Conservation (phyloP, 306 rosid genomes). For the Cicer cuneatum region DNA sequence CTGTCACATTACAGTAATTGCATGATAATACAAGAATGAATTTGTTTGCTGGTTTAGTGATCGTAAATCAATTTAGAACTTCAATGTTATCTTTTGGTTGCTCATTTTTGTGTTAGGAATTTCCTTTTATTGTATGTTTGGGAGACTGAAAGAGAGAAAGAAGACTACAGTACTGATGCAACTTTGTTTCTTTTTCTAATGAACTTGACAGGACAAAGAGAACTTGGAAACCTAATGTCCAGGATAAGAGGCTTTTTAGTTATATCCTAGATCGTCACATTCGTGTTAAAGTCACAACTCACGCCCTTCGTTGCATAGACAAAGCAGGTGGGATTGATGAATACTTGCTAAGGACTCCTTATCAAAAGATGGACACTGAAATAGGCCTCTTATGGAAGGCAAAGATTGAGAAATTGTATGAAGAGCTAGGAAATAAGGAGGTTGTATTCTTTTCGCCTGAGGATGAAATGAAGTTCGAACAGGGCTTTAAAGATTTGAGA, state of each 20-base stretch:
- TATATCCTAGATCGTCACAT: conserved; percentile 85
- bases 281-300: conserved; percentile 87
- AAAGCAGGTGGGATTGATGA: conserved; percentile 96
- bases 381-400: conserved; percentile 90
- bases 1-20: conserved; percentile 8
- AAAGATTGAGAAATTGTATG: conserved; percentile 78
- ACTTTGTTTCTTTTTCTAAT: conserved; percentile 43
- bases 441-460: conserved; percentile 72
- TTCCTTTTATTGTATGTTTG: conserved; percentile 18
- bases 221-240: conserved; percentile 93
- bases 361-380: conserved; percentile 92
- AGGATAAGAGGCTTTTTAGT: conserved; percentile 92
- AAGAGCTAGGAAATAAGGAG: conserved; percentile 74
- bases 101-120: conserved; percentile 27
- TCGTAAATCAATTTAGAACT: neutral
- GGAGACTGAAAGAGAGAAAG: neutral
- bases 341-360: conserved; percentile 90
- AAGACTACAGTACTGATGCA: conserved; percentile 20
- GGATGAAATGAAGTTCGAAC: conserved; percentile 73
- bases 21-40: conserved; percentile 1
- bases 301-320: conserved; percentile 91
- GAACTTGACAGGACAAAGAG: conserved; percentile 71
- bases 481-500: conserved; percentile 67
- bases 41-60: neutral
- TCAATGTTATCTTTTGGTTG: conserved; percentile 25